phyloP scores from a whole-genome alignment of 768 basidiomycete genomes.

The Dioszegia aurantiaca region DNA sequence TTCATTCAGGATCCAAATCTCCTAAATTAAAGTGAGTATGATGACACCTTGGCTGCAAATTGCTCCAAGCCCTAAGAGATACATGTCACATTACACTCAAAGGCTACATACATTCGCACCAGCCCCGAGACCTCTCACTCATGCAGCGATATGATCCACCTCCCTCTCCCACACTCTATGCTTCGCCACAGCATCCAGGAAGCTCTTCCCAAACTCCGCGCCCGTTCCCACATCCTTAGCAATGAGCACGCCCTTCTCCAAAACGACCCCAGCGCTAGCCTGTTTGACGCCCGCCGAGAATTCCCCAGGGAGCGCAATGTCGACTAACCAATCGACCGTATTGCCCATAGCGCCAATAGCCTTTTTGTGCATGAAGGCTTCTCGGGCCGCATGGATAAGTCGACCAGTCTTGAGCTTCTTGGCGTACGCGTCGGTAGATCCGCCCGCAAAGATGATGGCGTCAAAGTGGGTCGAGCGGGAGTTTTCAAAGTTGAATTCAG shows the following conservation, averaged over 20 bases:
- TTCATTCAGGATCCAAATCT: too few species aligned
- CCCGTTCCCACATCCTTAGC: constrained; percentile 45
- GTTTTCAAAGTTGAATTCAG: constrained; percentile 62
- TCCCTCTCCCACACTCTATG: constrained; percentile 54
- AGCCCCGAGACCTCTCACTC: too few species aligned
- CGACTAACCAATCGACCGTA: constrained; percentile 52
- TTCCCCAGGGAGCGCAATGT: constrained; percentile 53
- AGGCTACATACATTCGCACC: too few species aligned
- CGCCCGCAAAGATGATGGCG: constrained; percentile 73
- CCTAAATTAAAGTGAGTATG: too few species aligned
- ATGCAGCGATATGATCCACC: constrained; percentile 49
- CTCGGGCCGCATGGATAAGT: constrained; percentile 74
- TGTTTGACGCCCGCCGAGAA: constrained; percentile 34
- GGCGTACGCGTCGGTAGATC: constrained; percentile 57
- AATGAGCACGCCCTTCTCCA: constrained; percentile 54
- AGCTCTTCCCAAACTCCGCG: constrained; percentile 46
- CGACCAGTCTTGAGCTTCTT: constrained; percentile 66
- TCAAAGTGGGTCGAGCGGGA: constrained; percentile 82
- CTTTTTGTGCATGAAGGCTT: constrained; percentile 84
- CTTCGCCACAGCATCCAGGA: constrained; percentile 51
- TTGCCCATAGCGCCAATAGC: constrained; percentile 71
- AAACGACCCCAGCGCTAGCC: constrained; percentile 27
- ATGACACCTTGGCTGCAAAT: too few species aligned
- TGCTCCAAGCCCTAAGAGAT: too few species aligned
- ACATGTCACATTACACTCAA: too few species aligned